Base-by-base conservation (phyloP, 345 rosid species). In the Melaleuca alternifolia region DNA sequence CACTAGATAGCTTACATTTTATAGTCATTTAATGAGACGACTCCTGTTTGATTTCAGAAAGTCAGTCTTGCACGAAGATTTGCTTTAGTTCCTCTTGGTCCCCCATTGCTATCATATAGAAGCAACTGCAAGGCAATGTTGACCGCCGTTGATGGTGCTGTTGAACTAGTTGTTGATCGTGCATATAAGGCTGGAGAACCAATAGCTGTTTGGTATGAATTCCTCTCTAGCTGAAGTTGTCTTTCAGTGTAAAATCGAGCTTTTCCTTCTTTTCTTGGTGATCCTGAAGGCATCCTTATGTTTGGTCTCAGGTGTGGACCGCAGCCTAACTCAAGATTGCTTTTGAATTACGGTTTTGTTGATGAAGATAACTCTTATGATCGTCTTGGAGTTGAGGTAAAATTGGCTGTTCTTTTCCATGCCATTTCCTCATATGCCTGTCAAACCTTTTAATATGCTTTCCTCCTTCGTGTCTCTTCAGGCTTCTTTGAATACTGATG, bases 31-130 rank as follows among this genome's bases (percentile, higher is more conserved):
- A 48, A 83, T 83, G 51, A 18, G 79, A 71, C 33, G 79, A 71
- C 79, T 71, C 88, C 44, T 76, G 61, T 89, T 71, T 89, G 77
- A 90, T 44, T 88, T 89, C 97, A 97, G 99, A 97, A 95, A 92
- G 99, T 97, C 71, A 93, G 97, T 88, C 93, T 97, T 91, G 98
- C 98, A 86, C 93, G 99, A 83, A 95, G 99, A 89, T 97, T 97
- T 93, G 99, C 99, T 71, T 90, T 97, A 92, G 99, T 95, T 86
- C 99, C 99, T 87, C 97, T 97, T 92, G 99, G 99, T 71, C 99
- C 99, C 83, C 99, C 99, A 85, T 89, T 97, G 91, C 93, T 97
- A 86, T 94, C 98, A 41, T 97, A 97, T 91, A 89, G 95, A 87
- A 96, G 98, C 94, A 96, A 94, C 87, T 97, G 96, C 92, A 96